phyloP scores from a whole-genome alignment of 768 basidiomycete species.

The Suillus clintonianus region DNA sequence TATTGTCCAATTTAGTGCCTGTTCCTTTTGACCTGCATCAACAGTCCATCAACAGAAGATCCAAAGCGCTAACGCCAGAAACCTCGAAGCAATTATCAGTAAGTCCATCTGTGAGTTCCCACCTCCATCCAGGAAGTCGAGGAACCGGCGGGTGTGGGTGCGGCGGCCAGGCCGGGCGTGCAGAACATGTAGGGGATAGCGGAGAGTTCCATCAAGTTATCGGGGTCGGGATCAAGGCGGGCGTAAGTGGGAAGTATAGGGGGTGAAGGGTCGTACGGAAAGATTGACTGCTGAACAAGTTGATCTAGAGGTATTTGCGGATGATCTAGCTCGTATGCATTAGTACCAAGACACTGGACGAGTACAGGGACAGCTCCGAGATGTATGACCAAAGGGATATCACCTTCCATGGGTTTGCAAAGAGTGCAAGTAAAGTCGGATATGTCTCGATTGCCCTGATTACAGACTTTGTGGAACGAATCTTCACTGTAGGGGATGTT shows the following conservation, averaged over 20 bases:
- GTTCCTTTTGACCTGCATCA: background rate
- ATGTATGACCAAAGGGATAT: background rate
- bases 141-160: background rate
- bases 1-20: background rate
- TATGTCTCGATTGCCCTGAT: constrained; percentile 10
- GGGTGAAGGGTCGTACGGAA: background rate
- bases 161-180: constrained; percentile 11
- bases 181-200: constrained; percentile 32
- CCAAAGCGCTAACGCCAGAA: background rate
- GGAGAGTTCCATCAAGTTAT: constrained; percentile 25
- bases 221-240: constrained; percentile 15
- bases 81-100: background rate
- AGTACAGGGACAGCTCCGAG: background rate
- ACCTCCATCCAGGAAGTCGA: background rate
- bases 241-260: background rate
- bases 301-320: background rate
- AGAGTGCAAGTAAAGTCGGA: constrained; percentile 22
- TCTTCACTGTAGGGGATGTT: background rate
- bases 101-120: background rate
- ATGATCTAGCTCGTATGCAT: background rate
- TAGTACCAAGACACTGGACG: background rate
- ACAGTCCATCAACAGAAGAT: background rate
- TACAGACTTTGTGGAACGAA: constrained; percentile 14
- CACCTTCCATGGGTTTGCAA: constrained; percentile 25
- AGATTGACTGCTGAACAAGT: background rate